Evolutionary conservation across 495 filamentous ascomycete species (phyloP).

Genomic region (Penicillium arizonense): DNA sequence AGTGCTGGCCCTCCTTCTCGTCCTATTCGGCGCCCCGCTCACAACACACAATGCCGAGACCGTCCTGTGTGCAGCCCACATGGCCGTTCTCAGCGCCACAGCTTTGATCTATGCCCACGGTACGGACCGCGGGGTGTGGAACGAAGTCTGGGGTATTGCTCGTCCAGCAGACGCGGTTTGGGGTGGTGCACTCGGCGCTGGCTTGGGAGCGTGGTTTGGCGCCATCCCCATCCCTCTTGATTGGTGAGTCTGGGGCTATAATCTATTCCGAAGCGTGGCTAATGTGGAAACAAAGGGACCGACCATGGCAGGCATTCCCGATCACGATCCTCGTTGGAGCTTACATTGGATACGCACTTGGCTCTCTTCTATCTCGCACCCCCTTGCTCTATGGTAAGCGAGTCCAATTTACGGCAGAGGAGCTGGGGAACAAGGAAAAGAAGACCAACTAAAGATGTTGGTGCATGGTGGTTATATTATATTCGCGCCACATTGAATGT

Average conservation of each 20-base stretch:
- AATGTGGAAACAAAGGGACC: slow-evolving; percentile 51
- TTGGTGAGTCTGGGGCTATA: slow-evolving; percentile 58
- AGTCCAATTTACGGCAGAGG: slow-evolving; percentile 53
- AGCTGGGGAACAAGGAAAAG: slow-evolving; percentile 19
- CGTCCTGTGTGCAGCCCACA: slow-evolving; percentile 72
- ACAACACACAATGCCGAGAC: slow-evolving; percentile 81
- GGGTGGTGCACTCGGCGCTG: slow-evolving; percentile 43
- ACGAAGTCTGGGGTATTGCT: slow-evolving; percentile 57
- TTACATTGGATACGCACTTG: slow-evolving; percentile 64
- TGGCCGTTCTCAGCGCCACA: slow-evolving; percentile 70
- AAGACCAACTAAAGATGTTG: slow-evolving; percentile 24
- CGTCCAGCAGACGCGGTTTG: slow-evolving; percentile 42
- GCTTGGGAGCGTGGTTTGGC: slow-evolving; percentile 63
- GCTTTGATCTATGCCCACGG: slow-evolving; percentile 83
- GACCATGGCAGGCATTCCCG: slow-evolving; percentile 97
- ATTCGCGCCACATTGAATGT: neutral
- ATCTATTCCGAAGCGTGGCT: slow-evolving; percentile 1
- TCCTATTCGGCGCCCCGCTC: slow-evolving; percentile 89
- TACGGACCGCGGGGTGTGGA: slow-evolving; percentile 71
- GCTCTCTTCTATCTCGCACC: slow-evolving; percentile 58
- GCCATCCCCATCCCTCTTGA: slow-evolving; percentile 90
- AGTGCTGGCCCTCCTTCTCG: slow-evolving; percentile 59
- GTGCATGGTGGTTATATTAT: neutral
- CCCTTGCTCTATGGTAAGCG: slow-evolving; percentile 58
- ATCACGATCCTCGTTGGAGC: slow-evolving; percentile 79